phyloP scores from a whole-genome alignment of 345 rosid species.

The Excoecaria cochinchinensis region DNA sequence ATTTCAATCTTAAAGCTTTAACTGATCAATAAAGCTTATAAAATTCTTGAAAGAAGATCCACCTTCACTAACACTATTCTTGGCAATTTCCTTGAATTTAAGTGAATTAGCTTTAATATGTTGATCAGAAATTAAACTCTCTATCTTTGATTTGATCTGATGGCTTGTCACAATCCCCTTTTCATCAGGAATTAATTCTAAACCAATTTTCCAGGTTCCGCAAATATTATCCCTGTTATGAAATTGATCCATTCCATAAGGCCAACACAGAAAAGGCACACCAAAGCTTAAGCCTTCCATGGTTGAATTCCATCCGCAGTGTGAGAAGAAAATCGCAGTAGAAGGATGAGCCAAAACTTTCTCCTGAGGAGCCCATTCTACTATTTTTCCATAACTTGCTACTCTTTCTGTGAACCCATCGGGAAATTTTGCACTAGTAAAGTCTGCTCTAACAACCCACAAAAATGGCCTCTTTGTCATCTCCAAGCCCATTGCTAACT shows the following conservation, averaged over 20 bases:
- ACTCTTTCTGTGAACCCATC: constrained; percentile 30
- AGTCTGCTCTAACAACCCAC: constrained; percentile 33
- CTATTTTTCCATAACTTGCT: neutral
- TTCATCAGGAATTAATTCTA: constrained; percentile 16
- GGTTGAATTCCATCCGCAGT: constrained; percentile 41
- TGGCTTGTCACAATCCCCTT: constrained; percentile 32
- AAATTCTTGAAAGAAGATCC: constrained; percentile 40
- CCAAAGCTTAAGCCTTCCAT: constrained; percentile 36
- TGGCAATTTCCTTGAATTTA: constrained; percentile 30
- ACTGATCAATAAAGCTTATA: constrained; percentile 17
- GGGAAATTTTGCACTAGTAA: constrained; percentile 1
- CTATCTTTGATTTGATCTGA: constrained; percentile 22
- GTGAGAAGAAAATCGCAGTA: constrained; percentile 33
- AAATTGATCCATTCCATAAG: constrained; percentile 32
- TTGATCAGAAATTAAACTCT: constrained; percentile 11
- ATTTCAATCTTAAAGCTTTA: constrained; percentile 13
- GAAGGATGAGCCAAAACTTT: constrained; percentile 34
- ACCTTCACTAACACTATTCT: constrained; percentile 19
- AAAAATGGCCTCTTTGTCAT: constrained; percentile 27
- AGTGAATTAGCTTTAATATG: constrained; percentile 21
- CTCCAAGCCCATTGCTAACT: constrained; percentile 40
- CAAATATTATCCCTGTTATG: constrained; percentile 33
- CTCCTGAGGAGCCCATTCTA: constrained; percentile 37
- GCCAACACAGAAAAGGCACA: constrained; percentile 44
- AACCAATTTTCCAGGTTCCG: constrained; percentile 29